phyloP scores from a whole-genome alignment of 1,139 yeast genomes.

The Komagataea norvegica region DNA sequence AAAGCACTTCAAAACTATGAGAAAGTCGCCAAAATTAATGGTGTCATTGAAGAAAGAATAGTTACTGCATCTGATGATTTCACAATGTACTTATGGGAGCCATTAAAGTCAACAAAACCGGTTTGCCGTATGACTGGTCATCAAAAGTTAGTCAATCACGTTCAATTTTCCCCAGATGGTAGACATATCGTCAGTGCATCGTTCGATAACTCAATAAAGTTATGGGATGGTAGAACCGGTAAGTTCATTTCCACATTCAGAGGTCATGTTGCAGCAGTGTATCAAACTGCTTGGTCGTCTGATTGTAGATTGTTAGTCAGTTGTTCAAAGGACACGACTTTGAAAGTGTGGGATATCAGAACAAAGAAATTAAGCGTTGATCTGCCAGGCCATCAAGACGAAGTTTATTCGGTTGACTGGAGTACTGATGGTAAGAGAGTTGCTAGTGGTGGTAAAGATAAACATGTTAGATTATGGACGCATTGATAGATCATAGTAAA shows the following conservation, averaged over 20 bases:
- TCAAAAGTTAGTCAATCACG: conserved; percentile 94
- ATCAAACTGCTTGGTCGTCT: conserved; percentile 98
- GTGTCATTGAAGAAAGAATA: conserved; percentile 67
- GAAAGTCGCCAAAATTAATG: conserved; percentile 70
- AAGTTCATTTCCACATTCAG: conserved; percentile 84
- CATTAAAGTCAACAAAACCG: conserved; percentile 74
- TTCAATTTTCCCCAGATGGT: conserved; percentile 94
- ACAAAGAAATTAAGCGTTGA: conserved; percentile 82
- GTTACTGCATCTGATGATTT: conserved; percentile 97
- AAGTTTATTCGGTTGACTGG: conserved; percentile 98
- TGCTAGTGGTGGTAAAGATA: conserved; percentile 96
- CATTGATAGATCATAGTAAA: conserved; percentile 36
- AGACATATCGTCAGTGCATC: conserved; percentile 87
- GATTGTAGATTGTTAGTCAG: conserved; percentile 88
- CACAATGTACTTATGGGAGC: conserved; percentile 98
- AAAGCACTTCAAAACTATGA: conserved; percentile 68
- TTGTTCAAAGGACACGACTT: conserved; percentile 93
- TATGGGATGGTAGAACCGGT: conserved; percentile 96
- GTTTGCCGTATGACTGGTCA: conserved; percentile 94
- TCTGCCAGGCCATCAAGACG: conserved; percentile 93
- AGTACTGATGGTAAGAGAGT: conserved; percentile 90
- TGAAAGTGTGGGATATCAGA: conserved; percentile 94
- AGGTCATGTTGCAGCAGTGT: conserved; percentile 97
- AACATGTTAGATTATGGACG: conserved; percentile 88
- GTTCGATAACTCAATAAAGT: conserved; percentile 87